Evolutionary conservation across 225 moss, liverwort and hornwort species (phyloP).

Genomic region (Ulota crispa): DNA sequence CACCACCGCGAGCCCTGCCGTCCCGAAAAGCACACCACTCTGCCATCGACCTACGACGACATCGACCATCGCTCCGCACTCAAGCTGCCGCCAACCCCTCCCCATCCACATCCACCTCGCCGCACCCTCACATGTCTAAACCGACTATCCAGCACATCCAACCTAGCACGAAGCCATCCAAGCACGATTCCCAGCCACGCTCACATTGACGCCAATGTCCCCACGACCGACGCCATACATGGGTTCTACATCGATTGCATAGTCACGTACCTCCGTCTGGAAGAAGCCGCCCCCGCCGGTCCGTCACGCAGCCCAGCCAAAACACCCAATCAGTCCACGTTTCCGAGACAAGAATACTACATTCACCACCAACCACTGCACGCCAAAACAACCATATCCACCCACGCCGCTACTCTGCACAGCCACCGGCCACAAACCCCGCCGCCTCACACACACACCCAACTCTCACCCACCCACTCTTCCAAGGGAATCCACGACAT

Average conservation of each 20-base stretch:
- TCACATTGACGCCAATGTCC: background rate
- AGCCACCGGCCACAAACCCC: background rate
- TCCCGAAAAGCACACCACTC: background rate
- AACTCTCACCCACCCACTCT: background rate
- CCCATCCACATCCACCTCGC: background rate
- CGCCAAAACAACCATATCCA: background rate
- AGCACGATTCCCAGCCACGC: background rate
- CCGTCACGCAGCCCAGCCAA: conserved; percentile 21
- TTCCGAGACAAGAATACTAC: background rate
- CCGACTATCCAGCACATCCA: background rate
- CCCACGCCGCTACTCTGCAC: background rate
- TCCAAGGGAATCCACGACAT: background rate
- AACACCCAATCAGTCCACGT: conserved; percentile 16
- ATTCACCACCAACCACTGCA: background rate
- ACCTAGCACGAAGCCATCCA: background rate
- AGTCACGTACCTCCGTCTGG: conserved; percentile 50
- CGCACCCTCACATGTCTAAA: background rate
- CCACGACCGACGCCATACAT: no score
- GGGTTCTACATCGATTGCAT: background rate
- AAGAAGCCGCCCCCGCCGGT: background rate
- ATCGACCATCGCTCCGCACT: background rate
- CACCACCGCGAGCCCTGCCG: background rate
- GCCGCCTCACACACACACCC: background rate
- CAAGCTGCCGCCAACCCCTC: background rate
- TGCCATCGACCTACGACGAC: background rate